Percentiles rank a stretch among this genome's conserved stretches.
These are phyloP conservation scores for Diaporthe humulicola DNA, from an alignment of 2,329 filamentous ascomycete genomes.

Conservation along the genomic window DNA sequence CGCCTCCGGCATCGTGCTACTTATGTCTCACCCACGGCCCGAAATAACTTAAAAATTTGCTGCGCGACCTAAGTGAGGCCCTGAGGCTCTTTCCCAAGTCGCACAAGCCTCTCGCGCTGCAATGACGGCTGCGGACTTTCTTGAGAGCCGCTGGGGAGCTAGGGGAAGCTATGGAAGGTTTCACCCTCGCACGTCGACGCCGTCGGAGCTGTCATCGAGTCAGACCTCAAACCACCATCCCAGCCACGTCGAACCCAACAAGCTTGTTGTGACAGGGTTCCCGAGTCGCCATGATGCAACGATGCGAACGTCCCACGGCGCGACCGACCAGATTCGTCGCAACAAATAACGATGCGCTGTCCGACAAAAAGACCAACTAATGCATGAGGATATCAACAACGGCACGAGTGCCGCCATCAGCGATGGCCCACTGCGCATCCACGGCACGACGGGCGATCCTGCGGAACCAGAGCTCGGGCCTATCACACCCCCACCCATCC, in stretches of 20 bases:
- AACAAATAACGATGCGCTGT: constrained; percentile 10
- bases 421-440: background rate
- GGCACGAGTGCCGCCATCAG: background rate
- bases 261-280: background rate
- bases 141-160: constrained; percentile 28
- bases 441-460: constrained; percentile 19
- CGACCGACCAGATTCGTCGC: constrained; percentile 1
- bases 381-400: constrained; percentile 5
- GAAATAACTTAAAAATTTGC: background rate
- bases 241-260: background rate
- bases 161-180: constrained; percentile 26
- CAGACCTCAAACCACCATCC: constrained; percentile 30
- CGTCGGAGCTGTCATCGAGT: constrained; percentile 2
- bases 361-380: background rate
- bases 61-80: background rate
- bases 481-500: constrained; percentile 30
- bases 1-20: constrained; percentile 16
- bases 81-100: background rate
- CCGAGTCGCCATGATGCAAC: constrained; percentile 29
- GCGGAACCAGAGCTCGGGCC: constrained; percentile 15
- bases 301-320: constrained; percentile 4
- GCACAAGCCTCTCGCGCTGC: background rate
- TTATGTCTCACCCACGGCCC: constrained; percentile 11
- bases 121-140: constrained; percentile 25
- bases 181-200: constrained; percentile 11